Evolutionary conservation across 768 basidiomycete genomes (phyloP), one percentile per base, ranked within the genome.

Genomic region (Galerina marginata): DNA sequence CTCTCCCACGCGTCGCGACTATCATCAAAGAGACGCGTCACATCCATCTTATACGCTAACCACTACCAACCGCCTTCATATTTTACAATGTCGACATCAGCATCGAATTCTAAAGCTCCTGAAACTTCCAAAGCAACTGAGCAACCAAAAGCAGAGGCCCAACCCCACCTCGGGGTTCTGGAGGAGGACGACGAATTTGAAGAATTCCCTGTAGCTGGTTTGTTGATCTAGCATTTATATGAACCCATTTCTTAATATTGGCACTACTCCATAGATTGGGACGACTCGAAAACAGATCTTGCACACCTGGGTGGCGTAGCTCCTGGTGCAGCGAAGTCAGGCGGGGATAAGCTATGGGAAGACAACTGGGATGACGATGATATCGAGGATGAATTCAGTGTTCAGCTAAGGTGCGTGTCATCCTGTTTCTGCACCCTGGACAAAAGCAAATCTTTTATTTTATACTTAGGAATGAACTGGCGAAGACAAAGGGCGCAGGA

Each of bases 361-460:
- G 97, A 99, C 67, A 98, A 98, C 73, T 99, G 97, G 97, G 97
- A 99, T 69, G 97, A 99, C 68, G 97, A 99, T 77, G 96, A 99
- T 75, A 89, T 97, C 62, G 96, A 96, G 72, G 96, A 98, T 67
- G 95, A 97, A 65, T 99, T 99, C 72, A 95, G 93, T 68, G 88
- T 92, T 54, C 95, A 97, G 76, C 79, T 99, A 66, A 87, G 97
- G 97, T 96, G 71, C 67, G 7, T 45, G 33, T 20, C 50, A 20
- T 10, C 14, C 7, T 20, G 23, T 59, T 16, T 50, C 42, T 36
- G 26, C 20, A 14, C 5, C 29, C 7, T 7, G 29, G 29, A 33
- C 25, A 23, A 20, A 6, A n/a, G 9, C 33, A 23, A 40, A 10
- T 16, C 33, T 58, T n/a, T 52, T 37, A 12, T 40, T 15, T 29